These are phyloP conservation scores for Spergularia marina DNA, from an alignment of 148 eudicot genomes.

Conservation along the genomic window DNA sequence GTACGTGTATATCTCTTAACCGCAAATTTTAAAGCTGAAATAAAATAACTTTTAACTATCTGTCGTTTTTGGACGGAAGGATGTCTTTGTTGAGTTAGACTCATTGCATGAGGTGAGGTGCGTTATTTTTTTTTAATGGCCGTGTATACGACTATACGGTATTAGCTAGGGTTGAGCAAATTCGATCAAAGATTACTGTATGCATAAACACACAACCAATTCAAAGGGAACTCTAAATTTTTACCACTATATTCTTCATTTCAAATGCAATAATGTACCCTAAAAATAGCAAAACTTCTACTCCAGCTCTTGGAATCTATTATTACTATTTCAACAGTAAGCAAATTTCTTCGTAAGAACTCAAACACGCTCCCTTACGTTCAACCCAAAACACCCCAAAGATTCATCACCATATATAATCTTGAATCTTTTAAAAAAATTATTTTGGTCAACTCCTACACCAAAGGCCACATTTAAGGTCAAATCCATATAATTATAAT, in stretches of 20 bases:
- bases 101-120: no score
- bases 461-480: conserved; percentile 20
- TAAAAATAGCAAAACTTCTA: neutral
- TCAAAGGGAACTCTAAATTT: neutral
- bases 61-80: no score
- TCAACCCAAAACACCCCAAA: conserved; percentile 8
- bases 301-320: conserved; percentile 3
- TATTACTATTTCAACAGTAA: neutral
- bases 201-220: neutral
- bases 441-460: conserved; percentile 32
- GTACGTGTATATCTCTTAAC: no score
- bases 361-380: conserved; percentile 21
- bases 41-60: no score
- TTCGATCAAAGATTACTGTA: no score
- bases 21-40: no score
- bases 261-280: neutral
- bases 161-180: no score
- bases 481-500: neutral
- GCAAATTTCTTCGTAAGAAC: conserved; percentile 22
- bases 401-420: neutral
- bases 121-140: no score
- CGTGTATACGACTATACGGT: no score
- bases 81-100: no score
- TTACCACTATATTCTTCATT: neutral
- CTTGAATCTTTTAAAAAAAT: neutral